Percentiles rank a stretch among this genome's conserved stretches.
These are phyloP conservation scores for Asterophora parasitica DNA, from an alignment of 768 basidiomycete genomes.

Conservation along the genomic window DNA sequence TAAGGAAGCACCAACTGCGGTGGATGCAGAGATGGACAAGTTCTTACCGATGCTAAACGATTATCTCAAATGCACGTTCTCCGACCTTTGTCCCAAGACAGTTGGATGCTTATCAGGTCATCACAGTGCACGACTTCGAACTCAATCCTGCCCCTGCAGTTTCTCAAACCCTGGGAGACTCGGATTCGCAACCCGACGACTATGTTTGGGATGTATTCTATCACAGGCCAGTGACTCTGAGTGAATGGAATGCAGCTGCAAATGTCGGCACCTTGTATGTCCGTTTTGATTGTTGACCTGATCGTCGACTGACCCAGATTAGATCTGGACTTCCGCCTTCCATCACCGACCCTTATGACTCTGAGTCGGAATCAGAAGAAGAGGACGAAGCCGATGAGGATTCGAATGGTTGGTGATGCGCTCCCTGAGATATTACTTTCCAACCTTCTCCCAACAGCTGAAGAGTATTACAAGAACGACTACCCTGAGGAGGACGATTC, in stretches of 20 bases:
- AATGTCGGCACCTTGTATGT: constrained; percentile 64
- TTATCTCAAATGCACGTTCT: constrained; percentile 55
- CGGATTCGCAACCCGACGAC: constrained; percentile 35
- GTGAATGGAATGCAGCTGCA: constrained; percentile 54
- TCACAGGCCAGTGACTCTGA: constrained; percentile 54
- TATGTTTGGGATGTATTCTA: constrained; percentile 88
- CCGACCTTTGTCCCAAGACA: background rate
- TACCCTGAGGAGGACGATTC: constrained; percentile 69
- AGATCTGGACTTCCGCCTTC: constrained; percentile 65
- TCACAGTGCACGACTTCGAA: constrained; percentile 27
- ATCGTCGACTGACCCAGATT: background rate
- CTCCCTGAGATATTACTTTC: background rate
- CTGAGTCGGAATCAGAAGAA: constrained; percentile 58
- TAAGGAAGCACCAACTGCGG: constrained; percentile 20
- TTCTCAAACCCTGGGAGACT: constrained; percentile 1
- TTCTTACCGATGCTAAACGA: constrained; percentile 75
- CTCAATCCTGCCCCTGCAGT: constrained; percentile 6
- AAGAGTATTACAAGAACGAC: constrained; percentile 83
- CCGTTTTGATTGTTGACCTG: background rate
- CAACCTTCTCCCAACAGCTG: constrained; percentile 39
- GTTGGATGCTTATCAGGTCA: background rate
- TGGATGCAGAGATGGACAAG: constrained; percentile 67
- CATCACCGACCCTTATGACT: constrained; percentile 50
- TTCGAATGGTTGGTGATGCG: constrained; percentile 58
- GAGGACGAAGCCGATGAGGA: constrained; percentile 81